phyloP scores from a whole-genome alignment of 106 monocot species.

The Acorus gramineus region DNA sequence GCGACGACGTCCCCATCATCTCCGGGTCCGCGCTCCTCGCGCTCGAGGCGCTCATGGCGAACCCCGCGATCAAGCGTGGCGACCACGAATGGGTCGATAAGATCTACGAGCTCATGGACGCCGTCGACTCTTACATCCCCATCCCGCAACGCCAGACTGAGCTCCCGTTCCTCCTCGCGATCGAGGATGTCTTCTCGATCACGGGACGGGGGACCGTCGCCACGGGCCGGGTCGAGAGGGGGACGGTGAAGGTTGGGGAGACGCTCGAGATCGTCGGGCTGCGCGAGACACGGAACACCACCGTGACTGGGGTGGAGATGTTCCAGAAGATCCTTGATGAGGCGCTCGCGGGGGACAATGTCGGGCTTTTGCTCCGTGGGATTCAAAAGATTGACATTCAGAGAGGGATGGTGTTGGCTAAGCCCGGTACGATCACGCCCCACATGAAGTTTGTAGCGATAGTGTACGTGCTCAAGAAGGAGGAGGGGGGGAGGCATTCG shows the following conservation, averaged over 20 bases:
- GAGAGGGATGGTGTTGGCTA: constrained; percentile 64
- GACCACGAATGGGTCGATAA: constrained; percentile 84
- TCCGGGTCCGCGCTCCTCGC: constrained; percentile 85
- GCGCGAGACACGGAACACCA: constrained; percentile 46
- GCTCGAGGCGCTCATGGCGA: constrained; percentile 70
- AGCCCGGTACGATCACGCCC: constrained; percentile 67
- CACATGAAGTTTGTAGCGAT: constrained; percentile 60
- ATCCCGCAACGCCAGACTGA: constrained; percentile 84
- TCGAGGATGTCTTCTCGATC: constrained; percentile 97
- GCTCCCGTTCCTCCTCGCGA: constrained; percentile 78
- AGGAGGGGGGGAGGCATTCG: constrained; percentile 74
- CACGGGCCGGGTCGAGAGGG: constrained; percentile 80
- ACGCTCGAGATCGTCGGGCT: constrained; percentile 60
- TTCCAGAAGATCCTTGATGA: constrained; percentile 86
- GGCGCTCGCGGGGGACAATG: constrained; percentile 69
- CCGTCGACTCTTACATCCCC: constrained; percentile 85
- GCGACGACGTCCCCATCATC: constrained; percentile 83
- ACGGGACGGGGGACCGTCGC: constrained; percentile 88
- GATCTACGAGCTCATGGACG: constrained; percentile 74
- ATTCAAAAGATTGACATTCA: constrained; percentile 59
- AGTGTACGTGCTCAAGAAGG: constrained; percentile 74
- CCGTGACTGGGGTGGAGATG: constrained; percentile 86
- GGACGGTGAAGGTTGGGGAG: constrained; percentile 61
- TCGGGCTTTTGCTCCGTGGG: constrained; percentile 61
- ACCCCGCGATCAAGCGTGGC: constrained; percentile 63